Percentiles rank a stretch among this genome's conserved stretches.
Evolutionary conservation across 805 yeast genomes (phyloP).

Genomic region (Nakazawaea laoshanensis): DNA sequence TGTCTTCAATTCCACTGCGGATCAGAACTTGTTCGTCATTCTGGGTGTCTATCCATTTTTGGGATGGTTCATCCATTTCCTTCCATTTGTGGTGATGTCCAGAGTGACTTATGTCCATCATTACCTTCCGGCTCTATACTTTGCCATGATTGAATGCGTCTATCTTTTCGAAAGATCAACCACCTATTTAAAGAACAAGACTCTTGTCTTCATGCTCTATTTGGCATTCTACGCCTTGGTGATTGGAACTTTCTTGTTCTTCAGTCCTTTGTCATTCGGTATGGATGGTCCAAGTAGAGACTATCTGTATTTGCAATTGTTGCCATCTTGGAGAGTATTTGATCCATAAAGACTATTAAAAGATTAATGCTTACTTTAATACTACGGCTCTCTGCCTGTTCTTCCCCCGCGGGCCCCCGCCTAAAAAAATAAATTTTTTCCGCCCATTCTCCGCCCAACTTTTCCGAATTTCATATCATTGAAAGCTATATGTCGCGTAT

Average conservation of each 20-base stretch:
- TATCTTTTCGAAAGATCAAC: conserved; percentile 42
- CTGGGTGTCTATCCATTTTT: conserved; percentile 74
- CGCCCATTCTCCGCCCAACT: no score
- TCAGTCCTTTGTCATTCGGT: conserved; percentile 71
- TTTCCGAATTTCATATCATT: no score
- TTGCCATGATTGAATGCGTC: conserved; percentile 68
- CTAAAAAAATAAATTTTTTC: no score
- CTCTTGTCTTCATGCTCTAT: conserved; percentile 28
- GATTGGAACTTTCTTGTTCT: conserved; percentile 48
- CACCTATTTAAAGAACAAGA: conserved; percentile 14
- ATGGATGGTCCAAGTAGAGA: conserved; percentile 51
- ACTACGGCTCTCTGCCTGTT: no score
- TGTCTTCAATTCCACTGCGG: conserved; percentile 38
- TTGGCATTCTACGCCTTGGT: conserved; percentile 38
- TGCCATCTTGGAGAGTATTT: conserved; percentile 45
- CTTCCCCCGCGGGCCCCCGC: no score
- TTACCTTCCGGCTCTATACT: conserved; percentile 76
- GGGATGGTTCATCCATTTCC: conserved; percentile 73
- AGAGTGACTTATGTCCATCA: conserved; percentile 85
- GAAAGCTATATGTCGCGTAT: no score
- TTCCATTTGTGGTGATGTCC: conserved; percentile 75
- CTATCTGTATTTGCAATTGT: conserved; percentile 43
- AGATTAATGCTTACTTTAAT: no score
- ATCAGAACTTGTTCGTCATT: conserved; percentile 33
- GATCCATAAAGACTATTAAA: conserved; percentile 4